Conservation (phyloP, 2,329 filamentous ascomycete genomes). For the Pseudocercospora macadamiae region DNA sequence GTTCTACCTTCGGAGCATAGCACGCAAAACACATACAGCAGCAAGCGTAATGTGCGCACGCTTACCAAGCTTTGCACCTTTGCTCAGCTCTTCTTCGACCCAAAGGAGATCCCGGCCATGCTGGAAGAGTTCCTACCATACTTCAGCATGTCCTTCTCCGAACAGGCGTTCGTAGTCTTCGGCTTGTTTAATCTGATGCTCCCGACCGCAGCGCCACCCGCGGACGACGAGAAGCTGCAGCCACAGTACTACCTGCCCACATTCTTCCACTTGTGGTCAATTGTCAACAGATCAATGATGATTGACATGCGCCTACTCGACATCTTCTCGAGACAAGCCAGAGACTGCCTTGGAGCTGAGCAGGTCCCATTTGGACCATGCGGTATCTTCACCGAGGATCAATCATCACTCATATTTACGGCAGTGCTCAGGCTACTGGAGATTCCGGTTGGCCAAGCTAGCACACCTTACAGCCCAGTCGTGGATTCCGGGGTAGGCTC, state of each 20-base stretch:
- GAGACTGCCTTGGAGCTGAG: slow-evolving; percentile 75
- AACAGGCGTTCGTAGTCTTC: slow-evolving; percentile 90
- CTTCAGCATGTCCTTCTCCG: slow-evolving; percentile 91
- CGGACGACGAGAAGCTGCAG: slow-evolving; percentile 72
- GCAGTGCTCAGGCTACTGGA: slow-evolving; percentile 86
- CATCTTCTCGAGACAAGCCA: slow-evolving; percentile 80
- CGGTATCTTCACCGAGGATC: slow-evolving; percentile 89
- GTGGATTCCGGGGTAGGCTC: slow-evolving; percentile 83
- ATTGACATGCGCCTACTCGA: slow-evolving; percentile 89
- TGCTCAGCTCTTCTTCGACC: slow-evolving; percentile 90
- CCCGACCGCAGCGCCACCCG: slow-evolving; percentile 77
- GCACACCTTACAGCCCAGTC: slow-evolving; percentile 79
- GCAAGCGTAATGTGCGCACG: slow-evolving; percentile 69
- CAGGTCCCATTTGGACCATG: slow-evolving; percentile 81
- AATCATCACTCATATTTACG: slow-evolving; percentile 91
- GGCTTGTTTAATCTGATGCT: slow-evolving; percentile 84
- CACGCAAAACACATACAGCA: slow-evolving; percentile 57
- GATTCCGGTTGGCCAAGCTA: slow-evolving; percentile 94
- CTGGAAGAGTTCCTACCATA: slow-evolving; percentile 57
- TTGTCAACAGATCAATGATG: slow-evolving; percentile 84
- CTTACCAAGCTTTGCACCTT: slow-evolving; percentile 89
- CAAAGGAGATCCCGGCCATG: slow-evolving; percentile 77
- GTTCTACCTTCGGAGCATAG: slow-evolving; percentile 82
- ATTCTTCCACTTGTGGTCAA: slow-evolving; percentile 94
- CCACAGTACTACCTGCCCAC: slow-evolving; percentile 89